Evolutionary conservation across 148 eudicot genomes (phyloP).

Genomic region (Cornus kousa): DNA sequence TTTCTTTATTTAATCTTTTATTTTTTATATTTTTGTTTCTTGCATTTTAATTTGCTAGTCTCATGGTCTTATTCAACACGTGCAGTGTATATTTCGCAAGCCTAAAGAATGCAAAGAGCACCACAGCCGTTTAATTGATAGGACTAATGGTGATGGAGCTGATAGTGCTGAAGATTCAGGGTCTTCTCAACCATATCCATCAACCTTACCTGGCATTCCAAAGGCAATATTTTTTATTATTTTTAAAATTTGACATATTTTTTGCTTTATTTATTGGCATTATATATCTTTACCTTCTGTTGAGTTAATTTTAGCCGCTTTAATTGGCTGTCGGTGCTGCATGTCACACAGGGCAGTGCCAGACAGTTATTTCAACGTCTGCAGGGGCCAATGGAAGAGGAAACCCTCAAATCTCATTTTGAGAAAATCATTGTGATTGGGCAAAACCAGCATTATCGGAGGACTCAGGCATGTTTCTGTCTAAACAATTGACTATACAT

Average conservation of each 20-base stretch:
- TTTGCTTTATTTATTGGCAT: neutral
- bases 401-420: slow-evolving; percentile 78
- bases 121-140: slow-evolving; percentile 69
- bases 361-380: slow-evolving; percentile 83
- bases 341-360: slow-evolving; percentile 76
- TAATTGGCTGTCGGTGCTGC: slow-evolving; percentile 8
- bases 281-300: neutral
- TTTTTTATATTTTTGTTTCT: neutral
- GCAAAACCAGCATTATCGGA: slow-evolving; percentile 45
- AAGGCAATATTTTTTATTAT: slow-evolving; percentile 48
- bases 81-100: slow-evolving; percentile 76
- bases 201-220: slow-evolving; percentile 95
- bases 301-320: slow-evolving; percentile 8
- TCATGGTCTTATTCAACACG: slow-evolving; percentile 8
- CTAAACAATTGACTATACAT: neutral
- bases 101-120: slow-evolving; percentile 91
- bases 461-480: slow-evolving; percentile 50
- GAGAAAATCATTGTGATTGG: slow-evolving; percentile 73
- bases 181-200: slow-evolving; percentile 84
- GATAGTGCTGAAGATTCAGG: slow-evolving; percentile 97
- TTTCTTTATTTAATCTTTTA: neutral
- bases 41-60: slow-evolving; percentile 7
- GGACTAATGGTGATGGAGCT: slow-evolving; percentile 82
- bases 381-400: slow-evolving; percentile 93
- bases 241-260: neutral